Conservation (phyloP, 108 stramenopile species). For the Nitzschia sp. region DNA sequence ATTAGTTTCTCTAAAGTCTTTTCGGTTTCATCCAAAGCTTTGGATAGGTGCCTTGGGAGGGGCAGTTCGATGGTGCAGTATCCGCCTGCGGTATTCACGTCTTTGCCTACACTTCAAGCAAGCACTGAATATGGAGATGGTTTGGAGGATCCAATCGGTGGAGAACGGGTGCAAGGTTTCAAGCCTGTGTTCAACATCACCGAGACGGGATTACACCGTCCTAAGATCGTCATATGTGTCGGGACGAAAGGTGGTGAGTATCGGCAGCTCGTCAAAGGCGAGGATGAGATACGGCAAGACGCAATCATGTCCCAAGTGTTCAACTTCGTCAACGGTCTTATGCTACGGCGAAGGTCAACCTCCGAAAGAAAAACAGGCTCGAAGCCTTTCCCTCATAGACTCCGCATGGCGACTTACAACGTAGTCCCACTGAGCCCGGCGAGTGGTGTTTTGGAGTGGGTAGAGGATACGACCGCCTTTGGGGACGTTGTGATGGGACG, state of each 20-base stretch:
- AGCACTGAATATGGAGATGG: slow-evolving; percentile 67
- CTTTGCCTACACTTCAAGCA: slow-evolving; percentile 61
- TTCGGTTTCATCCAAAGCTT: background rate
- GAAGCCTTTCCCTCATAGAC: slow-evolving; percentile 21
- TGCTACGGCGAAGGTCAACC: slow-evolving; percentile 32
- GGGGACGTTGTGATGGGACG: slow-evolving; percentile 49
- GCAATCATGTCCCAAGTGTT: slow-evolving; percentile 98
- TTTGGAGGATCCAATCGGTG: slow-evolving; percentile 63
- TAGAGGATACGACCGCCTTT: slow-evolving; percentile 88
- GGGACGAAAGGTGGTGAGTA: slow-evolving; percentile 74
- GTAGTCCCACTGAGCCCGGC: slow-evolving; percentile 87
- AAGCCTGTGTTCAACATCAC: slow-evolving; percentile 72
- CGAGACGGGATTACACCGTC: slow-evolving; percentile 80
- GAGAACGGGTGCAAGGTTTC: slow-evolving; percentile 67
- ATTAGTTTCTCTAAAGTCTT: slow-evolving; percentile 31
- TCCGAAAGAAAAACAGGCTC: background rate
- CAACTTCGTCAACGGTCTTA: slow-evolving; percentile 82
- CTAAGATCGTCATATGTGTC: slow-evolving; percentile 86
- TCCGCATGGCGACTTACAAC: slow-evolving; percentile 85
- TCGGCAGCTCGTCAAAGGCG: slow-evolving; percentile 91
- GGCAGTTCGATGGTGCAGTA: slow-evolving; percentile 7
- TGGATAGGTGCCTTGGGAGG: slow-evolving; percentile 7
- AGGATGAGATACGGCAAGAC: slow-evolving; percentile 96
- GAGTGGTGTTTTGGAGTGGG: slow-evolving; percentile 89
- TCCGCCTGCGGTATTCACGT: slow-evolving; percentile 70